Evolutionary conservation across 2,329 filamentous ascomycete species (phyloP).

Genomic region (Scytalidium lignicola): DNA sequence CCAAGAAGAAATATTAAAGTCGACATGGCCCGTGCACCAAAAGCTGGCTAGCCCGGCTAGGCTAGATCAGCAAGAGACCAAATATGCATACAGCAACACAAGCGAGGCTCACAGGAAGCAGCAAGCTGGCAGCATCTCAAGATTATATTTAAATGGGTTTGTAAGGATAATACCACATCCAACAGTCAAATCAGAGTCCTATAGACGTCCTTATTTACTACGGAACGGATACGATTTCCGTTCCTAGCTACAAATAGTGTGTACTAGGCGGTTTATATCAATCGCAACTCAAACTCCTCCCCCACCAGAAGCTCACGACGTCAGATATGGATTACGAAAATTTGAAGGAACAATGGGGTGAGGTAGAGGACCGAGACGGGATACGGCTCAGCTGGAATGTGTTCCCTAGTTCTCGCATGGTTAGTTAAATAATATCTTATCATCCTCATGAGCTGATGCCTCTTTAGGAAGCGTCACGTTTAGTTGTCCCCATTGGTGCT

Average conservation of each 20-base stretch:
- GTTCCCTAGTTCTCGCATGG: constrained; percentile 97
- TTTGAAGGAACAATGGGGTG: constrained; percentile 92
- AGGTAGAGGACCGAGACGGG: constrained; percentile 94
- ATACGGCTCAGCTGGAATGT: constrained; percentile 98
- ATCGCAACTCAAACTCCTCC: background rate
- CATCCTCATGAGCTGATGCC: constrained; percentile 22
- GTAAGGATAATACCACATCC: background rate
- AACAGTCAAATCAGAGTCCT: background rate
- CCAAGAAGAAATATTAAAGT: background rate
- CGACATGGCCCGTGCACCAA: background rate
- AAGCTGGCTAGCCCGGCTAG: background rate
- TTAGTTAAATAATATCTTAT: constrained; percentile 34
- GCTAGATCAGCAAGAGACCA: too few relatives aligned
- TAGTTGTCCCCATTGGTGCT: constrained; percentile 93
- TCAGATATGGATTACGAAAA: constrained; percentile 80
- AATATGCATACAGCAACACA: background rate
- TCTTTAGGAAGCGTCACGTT: constrained; percentile 78
- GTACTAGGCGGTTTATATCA: constrained; percentile 17
- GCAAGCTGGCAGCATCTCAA: background rate
- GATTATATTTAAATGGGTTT: background rate
- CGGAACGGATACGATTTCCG: background rate
- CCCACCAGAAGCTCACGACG: background rate
- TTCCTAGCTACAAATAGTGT: constrained; percentile 7
- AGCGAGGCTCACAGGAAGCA: background rate
- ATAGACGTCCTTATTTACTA: background rate